Base-by-base conservation (phyloP, 192 early-diverging fungal species). In the Chytriomyces sp. region DNA sequence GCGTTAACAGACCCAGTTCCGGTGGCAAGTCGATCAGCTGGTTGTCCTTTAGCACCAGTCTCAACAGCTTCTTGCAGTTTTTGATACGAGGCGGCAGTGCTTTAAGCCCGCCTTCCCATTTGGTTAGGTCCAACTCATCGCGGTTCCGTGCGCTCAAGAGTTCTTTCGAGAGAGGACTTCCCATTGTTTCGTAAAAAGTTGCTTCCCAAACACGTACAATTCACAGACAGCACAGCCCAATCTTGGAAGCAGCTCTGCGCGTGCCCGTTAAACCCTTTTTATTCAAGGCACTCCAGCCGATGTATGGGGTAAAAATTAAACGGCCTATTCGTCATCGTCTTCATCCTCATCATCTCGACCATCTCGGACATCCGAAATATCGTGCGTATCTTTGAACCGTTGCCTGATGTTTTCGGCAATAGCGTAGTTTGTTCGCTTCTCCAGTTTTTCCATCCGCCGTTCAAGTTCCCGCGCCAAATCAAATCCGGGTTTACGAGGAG, bases 51-150 rank as follows among this genome's bases (percentile, higher is more conserved):
- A 84, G 43, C 45, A 77, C 77, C 3, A 84, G 62, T 8, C 68
- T 45, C 11, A 69, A 6, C 8, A 84, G 81, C 26, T 78, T 74
- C 62, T 69, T 80, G 62, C 75, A 77, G 43, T 45, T 50, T 45
- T 80, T 71, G 64, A 84, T 83, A 43, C 80, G 50, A 35, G 67
- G 67, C 11, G 83, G 83, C 6, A 84, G 61, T 9, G 61, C 43
- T 61, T 79, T 81, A 66, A 84, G 74, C 5, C 26, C 26, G 18
- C 45, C 45, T 11, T 77, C 76, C 11, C 67, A 76, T 48, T 80
- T 80, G 0, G 83, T 83, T 1, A 84, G 79, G 63, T 84, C 83
- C 10, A 84, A 79, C 26, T 80, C 76, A n/a, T 48, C 68, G 26
- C 77, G 67, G 45, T 71, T 79, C 10, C 80, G 50, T 13, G 74